These are phyloP conservation scores for Heliosperma pusillum DNA, from an alignment of 148 eudicot species.

Conservation along the genomic window DNA sequence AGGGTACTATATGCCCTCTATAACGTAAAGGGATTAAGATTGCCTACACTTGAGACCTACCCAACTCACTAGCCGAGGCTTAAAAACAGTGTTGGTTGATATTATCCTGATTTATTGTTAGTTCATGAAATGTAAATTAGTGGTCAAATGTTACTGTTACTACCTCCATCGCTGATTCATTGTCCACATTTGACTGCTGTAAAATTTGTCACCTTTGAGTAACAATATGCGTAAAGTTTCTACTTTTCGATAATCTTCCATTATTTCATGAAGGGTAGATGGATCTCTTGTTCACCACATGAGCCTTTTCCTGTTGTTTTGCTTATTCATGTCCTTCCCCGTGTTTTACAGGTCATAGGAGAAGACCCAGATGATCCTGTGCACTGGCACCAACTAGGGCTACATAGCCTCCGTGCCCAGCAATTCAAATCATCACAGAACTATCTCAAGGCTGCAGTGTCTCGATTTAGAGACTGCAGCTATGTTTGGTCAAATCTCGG, in stretches of 20 bases:
- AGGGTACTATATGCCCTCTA: too few species aligned
- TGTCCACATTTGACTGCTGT: neutral
- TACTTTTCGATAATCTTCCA: neutral
- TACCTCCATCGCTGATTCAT: neutral
- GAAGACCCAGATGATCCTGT: constrained; percentile 90
- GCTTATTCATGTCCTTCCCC: constrained; percentile 10
- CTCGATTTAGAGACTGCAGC: constrained; percentile 70
- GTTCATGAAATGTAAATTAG: too few species aligned
- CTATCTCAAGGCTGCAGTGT: constrained; percentile 83
- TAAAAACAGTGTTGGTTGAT: too few species aligned
- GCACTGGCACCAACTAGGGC: constrained; percentile 96
- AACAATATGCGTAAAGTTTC: neutral
- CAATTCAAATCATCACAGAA: constrained; percentile 72
- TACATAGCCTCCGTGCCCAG: constrained; percentile 81
- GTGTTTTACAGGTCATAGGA: constrained; percentile 59
- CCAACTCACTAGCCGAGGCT: too few species aligned
- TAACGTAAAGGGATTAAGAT: too few species aligned
- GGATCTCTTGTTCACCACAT: too few species aligned
- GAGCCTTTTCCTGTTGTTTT: neutral
- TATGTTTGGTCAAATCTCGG: constrained; percentile 99
- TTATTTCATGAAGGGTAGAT: too few species aligned
- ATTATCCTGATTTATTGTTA: too few species aligned
- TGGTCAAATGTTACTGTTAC: too few species aligned
- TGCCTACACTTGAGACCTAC: too few species aligned
- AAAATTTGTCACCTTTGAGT: neutral